phyloP scores from a whole-genome alignment of 208 protist genomes.

The Lotmaria passim region DNA sequence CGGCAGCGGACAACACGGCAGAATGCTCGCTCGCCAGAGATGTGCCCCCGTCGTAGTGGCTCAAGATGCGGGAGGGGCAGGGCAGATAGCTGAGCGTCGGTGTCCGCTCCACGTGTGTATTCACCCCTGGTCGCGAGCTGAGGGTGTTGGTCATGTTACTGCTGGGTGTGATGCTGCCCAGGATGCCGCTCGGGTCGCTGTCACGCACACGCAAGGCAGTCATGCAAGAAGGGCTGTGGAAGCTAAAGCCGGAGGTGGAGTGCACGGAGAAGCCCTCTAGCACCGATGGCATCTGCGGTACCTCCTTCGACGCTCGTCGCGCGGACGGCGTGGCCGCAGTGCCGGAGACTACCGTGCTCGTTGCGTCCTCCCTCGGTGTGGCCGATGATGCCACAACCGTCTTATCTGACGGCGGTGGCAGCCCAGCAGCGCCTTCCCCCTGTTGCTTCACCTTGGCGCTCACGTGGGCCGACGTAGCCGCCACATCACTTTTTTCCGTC shows the following conservation, averaged over 20 bases:
- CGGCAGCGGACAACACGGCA: no score
- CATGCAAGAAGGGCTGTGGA: neutral
- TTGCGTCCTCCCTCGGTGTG: no score
- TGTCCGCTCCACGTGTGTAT: slow-evolving; percentile 1
- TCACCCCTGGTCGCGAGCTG: neutral
- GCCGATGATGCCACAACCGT: no score
- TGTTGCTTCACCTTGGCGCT: no score
- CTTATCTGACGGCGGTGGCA: no score
- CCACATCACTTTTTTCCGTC: no score
- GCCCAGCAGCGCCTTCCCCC: no score
- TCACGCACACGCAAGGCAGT: neutral
- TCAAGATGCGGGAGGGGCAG: neutral
- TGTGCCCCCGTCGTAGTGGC: neutral
- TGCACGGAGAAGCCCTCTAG: neutral
- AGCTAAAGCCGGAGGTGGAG: neutral
- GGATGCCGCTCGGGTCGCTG: neutral
- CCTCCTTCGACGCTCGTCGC: no score
- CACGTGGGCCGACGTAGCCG: no score
- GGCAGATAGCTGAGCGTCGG: neutral
- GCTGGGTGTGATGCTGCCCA: slow-evolving; percentile 4
- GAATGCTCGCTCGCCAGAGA: slow-evolving; percentile 2
- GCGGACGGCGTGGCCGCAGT: no score
- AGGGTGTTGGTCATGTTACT: slow-evolving; percentile 14
- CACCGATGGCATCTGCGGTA: neutral
- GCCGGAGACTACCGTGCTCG: no score